Evolutionary conservation across 2,329 filamentous ascomycete genomes (phyloP).

Genomic region (Calonectria henricotiae): DNA sequence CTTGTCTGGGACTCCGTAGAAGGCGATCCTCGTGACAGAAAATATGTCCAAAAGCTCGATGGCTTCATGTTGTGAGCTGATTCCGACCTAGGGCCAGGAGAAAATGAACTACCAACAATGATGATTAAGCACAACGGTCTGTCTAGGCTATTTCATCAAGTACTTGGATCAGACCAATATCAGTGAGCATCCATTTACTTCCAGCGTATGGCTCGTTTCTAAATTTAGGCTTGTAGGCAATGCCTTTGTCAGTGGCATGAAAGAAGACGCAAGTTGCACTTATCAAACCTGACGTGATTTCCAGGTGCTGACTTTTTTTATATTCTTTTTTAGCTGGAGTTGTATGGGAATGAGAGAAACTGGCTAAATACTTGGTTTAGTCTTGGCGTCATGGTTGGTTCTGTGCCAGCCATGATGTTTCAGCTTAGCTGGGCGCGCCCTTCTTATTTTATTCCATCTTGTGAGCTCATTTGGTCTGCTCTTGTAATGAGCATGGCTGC

Average conservation of each 20-base stretch:
- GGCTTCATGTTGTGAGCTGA: conserved; percentile 15
- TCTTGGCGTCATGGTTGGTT: conserved; percentile 38
- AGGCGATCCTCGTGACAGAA: conserved; percentile 20
- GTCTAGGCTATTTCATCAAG: conserved; percentile 20
- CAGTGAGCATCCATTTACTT: neutral
- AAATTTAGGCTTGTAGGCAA: conserved; percentile 25
- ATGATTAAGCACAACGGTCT: neutral
- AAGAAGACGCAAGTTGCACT: conserved; percentile 33
- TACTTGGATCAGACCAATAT: conserved; percentile 21
- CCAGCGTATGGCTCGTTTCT: neutral
- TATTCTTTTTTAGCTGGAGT: conserved; percentile 23
- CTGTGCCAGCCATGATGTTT: conserved; percentile 33
- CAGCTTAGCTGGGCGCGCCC: conserved; percentile 47
- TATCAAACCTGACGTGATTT: too few species aligned
- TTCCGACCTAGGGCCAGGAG: neutral
- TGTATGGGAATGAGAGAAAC: conserved; percentile 39
- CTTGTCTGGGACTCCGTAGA: conserved; percentile 20
- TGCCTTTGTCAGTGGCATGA: conserved; percentile 41
- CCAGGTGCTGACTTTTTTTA: neutral
- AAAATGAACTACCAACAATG: neutral
- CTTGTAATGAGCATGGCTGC: conserved; percentile 51
- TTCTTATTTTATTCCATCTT: conserved; percentile 54
- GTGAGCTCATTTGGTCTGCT: conserved; percentile 50
- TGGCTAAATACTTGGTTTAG: conserved; percentile 39
- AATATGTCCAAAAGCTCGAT: conserved; percentile 23